Evolutionary conservation across 257 asterid genomes (phyloP).

Genomic region (Ajuga chamaepitys): DNA sequence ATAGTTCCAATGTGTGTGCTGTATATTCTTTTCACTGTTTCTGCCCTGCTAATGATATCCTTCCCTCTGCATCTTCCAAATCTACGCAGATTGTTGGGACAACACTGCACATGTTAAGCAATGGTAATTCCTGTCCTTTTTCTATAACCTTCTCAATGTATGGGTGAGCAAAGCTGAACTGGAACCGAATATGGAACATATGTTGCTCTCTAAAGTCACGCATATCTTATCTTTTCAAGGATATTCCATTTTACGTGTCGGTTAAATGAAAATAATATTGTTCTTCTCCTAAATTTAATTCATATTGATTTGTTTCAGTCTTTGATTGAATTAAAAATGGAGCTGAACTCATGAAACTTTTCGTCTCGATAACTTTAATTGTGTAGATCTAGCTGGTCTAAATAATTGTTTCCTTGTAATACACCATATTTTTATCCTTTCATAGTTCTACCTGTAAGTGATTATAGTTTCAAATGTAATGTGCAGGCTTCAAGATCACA

Average conservation of each 20-base stretch:
- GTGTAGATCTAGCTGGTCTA: conserved; percentile 3
- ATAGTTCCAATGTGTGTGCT: not conserved
- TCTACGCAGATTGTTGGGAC: conserved; percentile 85
- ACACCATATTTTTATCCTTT: not conserved
- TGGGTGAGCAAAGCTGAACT: not conserved
- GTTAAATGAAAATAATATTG: too few species aligned
- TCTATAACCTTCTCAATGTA: conserved; percentile 2
- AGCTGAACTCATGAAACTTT: not conserved
- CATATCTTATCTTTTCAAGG: too few species aligned
- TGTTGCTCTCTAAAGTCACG: too few species aligned
- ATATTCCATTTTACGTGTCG: too few species aligned
- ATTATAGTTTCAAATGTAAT: conserved; percentile 9
- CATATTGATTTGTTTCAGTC: not conserved
- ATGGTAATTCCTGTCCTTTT: conserved; percentile 42
- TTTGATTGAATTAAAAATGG: not conserved
- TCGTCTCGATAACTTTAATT: not conserved
- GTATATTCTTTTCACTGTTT: conserved; percentile 1
- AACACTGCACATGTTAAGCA: conserved; percentile 70
- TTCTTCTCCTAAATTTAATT: not conserved
- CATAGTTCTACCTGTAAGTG: conserved; percentile 1
- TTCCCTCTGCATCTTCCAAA: conserved; percentile 12
- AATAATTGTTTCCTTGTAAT: not conserved
- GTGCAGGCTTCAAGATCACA: conserved; percentile 77
- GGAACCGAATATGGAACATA: too few species aligned
- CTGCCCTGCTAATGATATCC: not conserved